Conservation (phyloP, 2,329 filamentous ascomycete species). For the Davidsoniella neocaledoniae region DNA sequence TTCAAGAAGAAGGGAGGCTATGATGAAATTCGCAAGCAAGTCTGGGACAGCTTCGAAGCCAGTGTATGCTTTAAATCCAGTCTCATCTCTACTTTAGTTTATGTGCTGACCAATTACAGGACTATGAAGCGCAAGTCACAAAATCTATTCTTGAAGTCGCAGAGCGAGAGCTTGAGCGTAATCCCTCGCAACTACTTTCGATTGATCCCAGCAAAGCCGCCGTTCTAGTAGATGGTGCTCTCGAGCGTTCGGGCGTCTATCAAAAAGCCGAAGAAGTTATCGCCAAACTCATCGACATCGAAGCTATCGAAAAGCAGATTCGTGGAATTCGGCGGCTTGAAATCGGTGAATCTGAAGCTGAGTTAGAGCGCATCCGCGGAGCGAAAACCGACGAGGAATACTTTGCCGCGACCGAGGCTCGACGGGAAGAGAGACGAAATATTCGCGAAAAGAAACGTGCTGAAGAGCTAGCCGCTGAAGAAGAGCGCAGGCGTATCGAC, state of each 20-base stretch:
- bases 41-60: slow-evolving; percentile 58
- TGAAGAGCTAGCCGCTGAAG: slow-evolving; percentile 43
- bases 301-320: slow-evolving; percentile 51
- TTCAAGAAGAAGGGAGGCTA: slow-evolving; percentile 82
- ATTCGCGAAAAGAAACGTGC: slow-evolving; percentile 42
- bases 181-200: slow-evolving; percentile 52
- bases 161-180: slow-evolving; percentile 57
- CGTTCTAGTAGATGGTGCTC: slow-evolving; percentile 59
- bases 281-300: slow-evolving; percentile 48
- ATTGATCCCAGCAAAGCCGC: slow-evolving; percentile 59
- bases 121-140: slow-evolving; percentile 51
- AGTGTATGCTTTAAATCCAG: slow-evolving; percentile 32
- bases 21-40: slow-evolving; percentile 57
- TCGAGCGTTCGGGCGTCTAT: slow-evolving; percentile 62
- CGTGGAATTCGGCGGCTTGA: slow-evolving; percentile 50
- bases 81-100: not conserved
- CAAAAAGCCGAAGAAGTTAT: slow-evolving; percentile 52
- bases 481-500: slow-evolving; percentile 42
- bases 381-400: slow-evolving; percentile 61
- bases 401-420: slow-evolving; percentile 45
- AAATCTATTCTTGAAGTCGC: slow-evolving; percentile 52
- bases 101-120: slow-evolving; percentile 25
- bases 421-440: slow-evolving; percentile 42
- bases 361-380: slow-evolving; percentile 46
- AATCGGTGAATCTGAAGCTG: slow-evolving; percentile 52